phyloP scores from a whole-genome alignment of 176 grass and related monocot genomes.

The Aegilops longissima region DNA sequence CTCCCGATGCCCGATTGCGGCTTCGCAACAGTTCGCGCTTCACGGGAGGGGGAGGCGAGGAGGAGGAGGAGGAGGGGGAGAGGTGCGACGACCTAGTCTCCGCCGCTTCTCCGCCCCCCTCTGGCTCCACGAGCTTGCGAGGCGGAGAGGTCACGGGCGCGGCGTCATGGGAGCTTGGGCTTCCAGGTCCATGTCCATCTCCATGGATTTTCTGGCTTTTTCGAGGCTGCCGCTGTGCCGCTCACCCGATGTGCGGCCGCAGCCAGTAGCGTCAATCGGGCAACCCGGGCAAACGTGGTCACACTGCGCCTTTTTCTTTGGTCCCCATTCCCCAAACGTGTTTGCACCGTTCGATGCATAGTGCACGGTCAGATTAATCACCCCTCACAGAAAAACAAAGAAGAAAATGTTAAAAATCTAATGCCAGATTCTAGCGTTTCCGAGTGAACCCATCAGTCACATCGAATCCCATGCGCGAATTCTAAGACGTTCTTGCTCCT shows the following conservation, averaged over 20 bases:
- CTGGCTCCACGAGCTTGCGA: not conserved
- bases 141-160: not conserved
- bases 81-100: not conserved
- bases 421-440: too few relatives aligned
- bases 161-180: constrained; percentile 16
- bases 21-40: not conserved
- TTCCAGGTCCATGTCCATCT: constrained; percentile 9
- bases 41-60: not conserved
- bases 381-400: too few relatives aligned
- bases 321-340: not conserved
- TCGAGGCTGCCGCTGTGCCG: not conserved
- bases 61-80: constrained; percentile 28
- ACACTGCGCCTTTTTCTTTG: not conserved
- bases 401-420: too few relatives aligned
- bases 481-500: too few relatives aligned
- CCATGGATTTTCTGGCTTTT: not conserved
- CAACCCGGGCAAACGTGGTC: not conserved
- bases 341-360: not conserved
- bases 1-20: not conserved
- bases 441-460: too few relatives aligned
- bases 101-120: not conserved
- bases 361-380: not conserved
- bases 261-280: not conserved
- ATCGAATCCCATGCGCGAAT: too few relatives aligned
- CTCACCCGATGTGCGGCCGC: not conserved